phyloP scores from a whole-genome alignment of 805 yeast species.

The Teunomyces barrocoloradensis region DNA sequence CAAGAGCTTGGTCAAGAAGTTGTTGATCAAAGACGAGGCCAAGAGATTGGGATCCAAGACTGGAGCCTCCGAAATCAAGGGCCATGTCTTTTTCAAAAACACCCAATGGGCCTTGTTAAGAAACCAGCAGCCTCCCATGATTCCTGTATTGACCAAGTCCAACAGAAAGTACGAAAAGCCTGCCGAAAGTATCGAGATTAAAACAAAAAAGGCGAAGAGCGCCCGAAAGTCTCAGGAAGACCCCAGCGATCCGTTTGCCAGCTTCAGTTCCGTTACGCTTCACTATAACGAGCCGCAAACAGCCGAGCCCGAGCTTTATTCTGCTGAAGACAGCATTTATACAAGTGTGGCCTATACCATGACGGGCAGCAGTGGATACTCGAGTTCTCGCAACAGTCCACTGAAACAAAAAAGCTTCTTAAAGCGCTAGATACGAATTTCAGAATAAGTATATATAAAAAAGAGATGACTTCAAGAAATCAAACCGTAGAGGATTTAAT shows the following conservation, averaged over 20 bases:
- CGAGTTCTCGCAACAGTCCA: conserved; percentile 12
- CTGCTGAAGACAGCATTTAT: conserved; percentile 37
- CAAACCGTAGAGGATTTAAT: too few species aligned
- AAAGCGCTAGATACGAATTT: conserved; percentile 18
- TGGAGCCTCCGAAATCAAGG: conserved; percentile 94
- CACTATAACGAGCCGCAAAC: conserved; percentile 48
- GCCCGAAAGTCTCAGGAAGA: conserved; percentile 18
- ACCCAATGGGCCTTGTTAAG: conserved; percentile 95
- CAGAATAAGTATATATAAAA: background rate
- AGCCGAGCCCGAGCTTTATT: conserved; percentile 24
- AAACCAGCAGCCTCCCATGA: conserved; percentile 92
- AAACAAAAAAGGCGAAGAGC: conserved; percentile 3
- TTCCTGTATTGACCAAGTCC: conserved; percentile 65
- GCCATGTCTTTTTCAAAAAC: conserved; percentile 85
- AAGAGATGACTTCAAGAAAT: background rate
- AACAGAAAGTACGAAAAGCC: conserved; percentile 11
- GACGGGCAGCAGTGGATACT: conserved; percentile 22
- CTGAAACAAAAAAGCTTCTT: conserved; percentile 29
- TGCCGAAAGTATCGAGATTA: conserved; percentile 12
- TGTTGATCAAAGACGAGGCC: conserved; percentile 83
- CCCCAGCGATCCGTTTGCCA: conserved; percentile 72
- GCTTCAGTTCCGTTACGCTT: conserved; percentile 82
- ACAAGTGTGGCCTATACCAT: conserved; percentile 59
- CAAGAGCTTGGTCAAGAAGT: conserved; percentile 73
- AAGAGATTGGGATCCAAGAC: conserved; percentile 87